Percentiles rank a stretch among this genome's conserved stretches.
phyloP scores from a whole-genome alignment of 1,139 yeast species.

The Groenewaldozyma auringiensis region DNA sequence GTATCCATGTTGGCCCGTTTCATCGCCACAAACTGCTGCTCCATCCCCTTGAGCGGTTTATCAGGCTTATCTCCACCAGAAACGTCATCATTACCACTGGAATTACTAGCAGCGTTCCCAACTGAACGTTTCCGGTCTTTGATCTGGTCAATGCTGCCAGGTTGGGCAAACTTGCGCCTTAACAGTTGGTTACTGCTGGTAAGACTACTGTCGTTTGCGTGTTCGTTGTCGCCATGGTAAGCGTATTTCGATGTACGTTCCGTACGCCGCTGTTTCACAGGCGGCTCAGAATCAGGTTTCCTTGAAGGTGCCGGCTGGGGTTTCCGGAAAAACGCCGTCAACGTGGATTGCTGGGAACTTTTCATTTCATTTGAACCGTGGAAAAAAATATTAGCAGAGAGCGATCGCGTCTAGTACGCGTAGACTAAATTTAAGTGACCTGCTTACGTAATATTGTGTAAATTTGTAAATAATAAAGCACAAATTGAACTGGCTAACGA shows the following conservation, averaged over 20 bases:
- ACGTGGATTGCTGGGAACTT: too few species aligned
- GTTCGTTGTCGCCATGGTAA: not conserved
- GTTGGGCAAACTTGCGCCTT: constrained; percentile 14
- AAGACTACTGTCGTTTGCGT: not conserved
- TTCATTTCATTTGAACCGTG: too few species aligned
- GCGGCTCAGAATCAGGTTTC: not conserved
- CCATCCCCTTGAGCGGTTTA: constrained; percentile 61
- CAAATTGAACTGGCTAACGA: too few species aligned
- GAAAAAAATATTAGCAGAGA: too few species aligned
- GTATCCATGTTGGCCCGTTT: constrained; percentile 57
- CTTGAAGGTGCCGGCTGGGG: not conserved
- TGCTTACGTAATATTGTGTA: too few species aligned
- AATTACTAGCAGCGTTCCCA: not conserved
- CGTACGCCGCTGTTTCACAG: not conserved
- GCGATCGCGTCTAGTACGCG: too few species aligned
- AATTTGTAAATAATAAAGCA: too few species aligned
- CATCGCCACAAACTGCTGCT: constrained; percentile 62
- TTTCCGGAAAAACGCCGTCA: not conserved
- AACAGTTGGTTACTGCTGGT: constrained; percentile 9
- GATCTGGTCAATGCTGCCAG: constrained; percentile 18
- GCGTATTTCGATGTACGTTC: not conserved
- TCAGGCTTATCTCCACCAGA: constrained; percentile 7
- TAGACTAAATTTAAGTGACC: too few species aligned
- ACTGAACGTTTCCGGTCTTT: constrained; percentile 9
- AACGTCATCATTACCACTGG: constrained; percentile 4